phyloP scores from a whole-genome alignment of 129 eudicot genomes.

The Pseudognaphalium luteoalbum region DNA sequence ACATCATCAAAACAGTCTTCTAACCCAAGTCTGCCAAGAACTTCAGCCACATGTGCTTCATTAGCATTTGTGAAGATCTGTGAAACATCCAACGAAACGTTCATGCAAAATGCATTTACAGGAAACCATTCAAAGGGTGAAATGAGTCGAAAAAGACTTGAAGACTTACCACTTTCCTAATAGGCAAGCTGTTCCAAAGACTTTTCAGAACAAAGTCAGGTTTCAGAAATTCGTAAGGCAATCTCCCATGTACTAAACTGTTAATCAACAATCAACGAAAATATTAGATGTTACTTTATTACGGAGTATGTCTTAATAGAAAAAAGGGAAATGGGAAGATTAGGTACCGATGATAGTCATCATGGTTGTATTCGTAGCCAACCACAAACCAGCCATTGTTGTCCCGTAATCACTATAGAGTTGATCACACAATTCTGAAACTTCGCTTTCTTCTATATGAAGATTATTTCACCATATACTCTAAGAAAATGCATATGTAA shows the following conservation, averaged over 20 bases:
- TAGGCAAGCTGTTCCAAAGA: constrained; percentile 70
- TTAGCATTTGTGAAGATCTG: constrained; percentile 93
- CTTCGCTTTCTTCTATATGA: constrained; percentile 67
- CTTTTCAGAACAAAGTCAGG: constrained; percentile 70
- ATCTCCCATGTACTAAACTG: constrained; percentile 93
- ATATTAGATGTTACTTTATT: neutral
- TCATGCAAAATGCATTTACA: neutral
- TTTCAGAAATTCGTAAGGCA: constrained; percentile 81
- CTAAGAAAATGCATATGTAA: constrained; percentile 33
- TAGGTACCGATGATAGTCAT: constrained; percentile 78
- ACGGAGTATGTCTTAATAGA: constrained; percentile 22
- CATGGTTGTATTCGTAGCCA: constrained; percentile 65
- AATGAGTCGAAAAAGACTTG: neutral
- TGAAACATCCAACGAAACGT: neutral
- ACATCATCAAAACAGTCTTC: constrained; percentile 86
- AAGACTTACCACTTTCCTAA: constrained; percentile 53
- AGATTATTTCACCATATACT: constrained; percentile 72
- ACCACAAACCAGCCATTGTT: constrained; percentile 66
- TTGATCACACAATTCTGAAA: constrained; percentile 55
- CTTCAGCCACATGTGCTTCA: constrained; percentile 81
- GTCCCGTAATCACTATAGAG: constrained; percentile 91
- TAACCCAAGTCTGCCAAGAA: constrained; percentile 69
- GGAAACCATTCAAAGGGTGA: neutral
- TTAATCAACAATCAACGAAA: constrained; percentile 1
- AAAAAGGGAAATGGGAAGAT: neutral